A percentile compares a stretch with the other conserved stretches of the same genome.
phyloP scores from a whole-genome alignment of 2,329 filamentous ascomycete species.

The Pochonia chlamydosporia region DNA sequence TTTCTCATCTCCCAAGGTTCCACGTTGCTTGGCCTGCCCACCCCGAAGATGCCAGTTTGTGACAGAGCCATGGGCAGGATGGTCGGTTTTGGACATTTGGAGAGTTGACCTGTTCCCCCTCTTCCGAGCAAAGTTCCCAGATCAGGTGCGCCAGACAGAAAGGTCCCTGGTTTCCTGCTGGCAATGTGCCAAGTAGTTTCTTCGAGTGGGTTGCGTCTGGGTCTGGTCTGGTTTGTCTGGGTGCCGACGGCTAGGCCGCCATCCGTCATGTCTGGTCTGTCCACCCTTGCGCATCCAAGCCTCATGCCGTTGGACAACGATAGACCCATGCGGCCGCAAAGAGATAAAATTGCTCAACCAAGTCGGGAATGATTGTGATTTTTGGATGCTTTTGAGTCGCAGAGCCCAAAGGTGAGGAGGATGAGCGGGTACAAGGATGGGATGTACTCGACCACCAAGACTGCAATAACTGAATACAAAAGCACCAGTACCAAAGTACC shows the following conservation, averaged over 20 bases:
- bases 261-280: not conserved
- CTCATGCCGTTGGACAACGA: not conserved
- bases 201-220: not conserved
- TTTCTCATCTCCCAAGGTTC: no score
- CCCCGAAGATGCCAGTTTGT: not conserved
- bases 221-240: not conserved
- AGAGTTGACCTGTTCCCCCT: not conserved
- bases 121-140: not conserved
- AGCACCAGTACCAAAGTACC: no score
- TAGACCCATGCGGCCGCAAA: not conserved
- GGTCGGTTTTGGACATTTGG: not conserved
- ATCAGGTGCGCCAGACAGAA: no score
- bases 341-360: not conserved
- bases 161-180: not conserved
- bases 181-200: not conserved
- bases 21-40: no score
- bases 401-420: not conserved
- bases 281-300: not conserved
- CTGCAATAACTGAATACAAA: no score
- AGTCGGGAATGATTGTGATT: no score
- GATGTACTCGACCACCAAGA: no score
- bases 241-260: not conserved
- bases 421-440: no score
- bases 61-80: not conserved
- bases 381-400: not conserved